Evolutionary conservation across 2,329 filamentous ascomycete species (phyloP).

Genomic region (Sporothrix sp.): DNA sequence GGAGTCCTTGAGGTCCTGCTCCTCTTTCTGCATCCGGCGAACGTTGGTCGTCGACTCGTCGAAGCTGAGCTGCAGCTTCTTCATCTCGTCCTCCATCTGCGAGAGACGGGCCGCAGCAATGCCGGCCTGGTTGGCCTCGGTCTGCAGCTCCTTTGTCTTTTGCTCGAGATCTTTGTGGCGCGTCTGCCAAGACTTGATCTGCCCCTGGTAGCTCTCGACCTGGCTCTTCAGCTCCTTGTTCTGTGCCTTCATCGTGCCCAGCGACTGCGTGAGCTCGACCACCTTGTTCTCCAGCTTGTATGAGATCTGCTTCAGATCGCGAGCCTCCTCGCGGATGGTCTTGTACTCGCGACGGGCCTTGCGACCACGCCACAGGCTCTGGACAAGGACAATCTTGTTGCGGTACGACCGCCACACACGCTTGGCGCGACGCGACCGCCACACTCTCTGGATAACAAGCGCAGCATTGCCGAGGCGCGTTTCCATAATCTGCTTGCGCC

Average conservation of each 20-base stretch:
- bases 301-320: conserved; percentile 97
- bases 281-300: conserved; percentile 99
- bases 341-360: conserved; percentile 77
- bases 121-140: conserved; percentile 94
- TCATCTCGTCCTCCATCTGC: conserved; percentile 93
- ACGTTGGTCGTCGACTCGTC: conserved; percentile 85
- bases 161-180: conserved; percentile 84
- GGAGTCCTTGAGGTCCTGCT: conserved; percentile 73
- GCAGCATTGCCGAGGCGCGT: conserved; percentile 88
- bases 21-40: conserved; percentile 90
- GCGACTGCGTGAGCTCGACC: conserved; percentile 87
- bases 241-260: conserved; percentile 86
- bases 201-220: conserved; percentile 89
- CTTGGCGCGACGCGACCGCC: conserved; percentile 71
- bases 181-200: conserved; percentile 93
- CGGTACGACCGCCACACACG: conserved; percentile 80
- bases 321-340: conserved; percentile 82
- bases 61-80: conserved; percentile 77
- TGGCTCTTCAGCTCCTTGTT: conserved; percentile 84
- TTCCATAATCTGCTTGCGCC: conserved; percentile 86
- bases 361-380: conserved; percentile 87
- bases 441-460: conserved; percentile 78
- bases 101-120: conserved; percentile 84
- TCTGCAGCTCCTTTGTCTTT: conserved; percentile 85
- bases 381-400: conserved; percentile 78